Evolutionary conservation across 2,329 filamentous ascomycete species (phyloP).

Genomic region (Botryotinia narcissicola): DNA sequence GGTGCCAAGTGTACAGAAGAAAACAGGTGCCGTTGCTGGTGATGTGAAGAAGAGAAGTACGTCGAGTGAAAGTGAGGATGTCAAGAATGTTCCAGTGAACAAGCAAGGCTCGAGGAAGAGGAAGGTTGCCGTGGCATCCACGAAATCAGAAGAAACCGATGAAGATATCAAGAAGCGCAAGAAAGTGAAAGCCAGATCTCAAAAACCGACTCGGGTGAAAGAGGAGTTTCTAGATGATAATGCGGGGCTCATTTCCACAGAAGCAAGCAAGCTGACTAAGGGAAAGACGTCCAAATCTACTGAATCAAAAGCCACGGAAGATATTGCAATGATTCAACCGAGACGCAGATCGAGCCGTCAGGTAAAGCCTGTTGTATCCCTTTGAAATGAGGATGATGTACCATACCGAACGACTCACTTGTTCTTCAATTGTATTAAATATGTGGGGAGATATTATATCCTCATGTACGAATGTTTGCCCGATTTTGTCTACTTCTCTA

Average conservation of each 20-base stretch:
- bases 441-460: neutral
- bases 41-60: conserved; percentile 31
- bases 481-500: neutral
- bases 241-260: neutral
- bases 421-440: neutral
- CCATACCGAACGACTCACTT: neutral
- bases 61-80: conserved; percentile 46
- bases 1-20: conserved; percentile 83
- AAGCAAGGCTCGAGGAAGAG: conserved; percentile 12
- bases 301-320: conserved; percentile 14
- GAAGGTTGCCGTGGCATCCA: conserved; percentile 1
- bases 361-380: neutral
- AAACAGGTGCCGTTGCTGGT: conserved; percentile 44
- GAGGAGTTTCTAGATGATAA: neutral
- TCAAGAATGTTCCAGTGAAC: conserved; percentile 9
- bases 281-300: conserved; percentile 20
- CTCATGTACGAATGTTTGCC: neutral
- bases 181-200: neutral
- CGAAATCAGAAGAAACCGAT: neutral
- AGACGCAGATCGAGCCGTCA: neutral
- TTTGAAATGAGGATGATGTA: neutral
- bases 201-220: neutral
- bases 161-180: neutral
- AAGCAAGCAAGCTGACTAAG: conserved; percentile 7
- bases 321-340: neutral